Evolutionary conservation across 306 rosid genomes (phyloP).

Genomic region (Cicer chorassanicum): DNA sequence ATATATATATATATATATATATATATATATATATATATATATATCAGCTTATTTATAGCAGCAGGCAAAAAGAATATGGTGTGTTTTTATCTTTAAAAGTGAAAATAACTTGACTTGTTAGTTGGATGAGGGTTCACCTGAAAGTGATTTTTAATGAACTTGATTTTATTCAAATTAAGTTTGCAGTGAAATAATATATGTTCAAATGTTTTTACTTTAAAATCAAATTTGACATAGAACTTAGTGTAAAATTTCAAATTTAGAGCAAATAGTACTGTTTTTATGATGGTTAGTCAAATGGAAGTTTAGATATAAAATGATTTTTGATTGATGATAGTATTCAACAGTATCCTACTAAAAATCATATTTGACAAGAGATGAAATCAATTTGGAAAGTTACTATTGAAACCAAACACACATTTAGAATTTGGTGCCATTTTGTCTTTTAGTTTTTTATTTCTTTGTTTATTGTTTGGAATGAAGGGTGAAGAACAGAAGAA

Average conservation of each 20-base stretch:
- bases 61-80: neutral
- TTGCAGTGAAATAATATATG: neutral
- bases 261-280: neutral
- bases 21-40: no score
- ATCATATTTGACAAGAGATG: neutral
- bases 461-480: conserved; percentile 40
- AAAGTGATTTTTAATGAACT: conserved; percentile 1
- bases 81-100: neutral
- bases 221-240: neutral
- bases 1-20: no score
- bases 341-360: neutral
- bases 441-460: neutral
- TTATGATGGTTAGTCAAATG: neutral
- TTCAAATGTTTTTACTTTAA: neutral
- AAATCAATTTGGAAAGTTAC: neutral
- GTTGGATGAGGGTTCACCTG: neutral
- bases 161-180: neutral
- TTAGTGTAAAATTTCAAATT: neutral
- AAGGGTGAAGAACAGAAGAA: conserved; percentile 99
- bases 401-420: neutral
- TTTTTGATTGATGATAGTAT: neutral
- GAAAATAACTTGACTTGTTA: neutral
- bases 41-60: neutral
- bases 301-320: neutral
- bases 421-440: neutral